Base-by-base conservation (phyloP, 495 filamentous ascomycete genomes). In the Entonaema liquescens region DNA sequence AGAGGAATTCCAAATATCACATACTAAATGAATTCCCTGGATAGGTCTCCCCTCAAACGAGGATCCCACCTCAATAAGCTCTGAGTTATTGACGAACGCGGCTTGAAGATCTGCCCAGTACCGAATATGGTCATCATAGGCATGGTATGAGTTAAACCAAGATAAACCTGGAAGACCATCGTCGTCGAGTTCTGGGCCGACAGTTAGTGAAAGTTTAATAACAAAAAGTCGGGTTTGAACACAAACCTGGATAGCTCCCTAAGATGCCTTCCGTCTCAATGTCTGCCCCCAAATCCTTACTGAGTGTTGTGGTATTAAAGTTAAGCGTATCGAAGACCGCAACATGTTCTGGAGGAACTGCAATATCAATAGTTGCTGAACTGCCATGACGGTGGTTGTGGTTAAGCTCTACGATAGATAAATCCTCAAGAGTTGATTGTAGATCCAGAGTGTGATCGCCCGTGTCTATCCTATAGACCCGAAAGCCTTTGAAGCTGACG, bases 91-190 rank as follows among this genome's bases (percentile, higher is more conserved):
- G 5, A 87, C 79, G 63, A 83, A 86, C 12, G 77, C 66, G 0
- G 80, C 79, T 6, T 78, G 74, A 6, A 90, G 81, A 55, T 88
- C 85, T 13, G 76, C 77, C 68, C 88, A 78, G 64, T 82, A 90
- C 35, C 76, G 76, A 21, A 85, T 31, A 68, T 90, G 88, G 63
- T 89, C 87, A 8, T 76, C 79, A 67, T 87, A 87, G 1, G 79
- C 64, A 56, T 90, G 88, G 70, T 89, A 90, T 38, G 81, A 74
- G 67, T 87, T 80, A 78, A 89, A 89, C 85, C 85, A 89, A 5
- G 83, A 76, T 8, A 79, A 19, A 25, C 77, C 71, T 9, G 70
- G 68, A 17, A 74, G 71, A 23, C 69, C 56, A 29, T 54, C 13
- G 3, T 66, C 26, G 35, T 70, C 73, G n/a, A 67, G 65, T 42